Evolutionary conservation across 768 basidiomycete genomes (phyloP), one percentile per base, ranked within the genome.

Genomic region (Infundibulicybe gibba): DNA sequence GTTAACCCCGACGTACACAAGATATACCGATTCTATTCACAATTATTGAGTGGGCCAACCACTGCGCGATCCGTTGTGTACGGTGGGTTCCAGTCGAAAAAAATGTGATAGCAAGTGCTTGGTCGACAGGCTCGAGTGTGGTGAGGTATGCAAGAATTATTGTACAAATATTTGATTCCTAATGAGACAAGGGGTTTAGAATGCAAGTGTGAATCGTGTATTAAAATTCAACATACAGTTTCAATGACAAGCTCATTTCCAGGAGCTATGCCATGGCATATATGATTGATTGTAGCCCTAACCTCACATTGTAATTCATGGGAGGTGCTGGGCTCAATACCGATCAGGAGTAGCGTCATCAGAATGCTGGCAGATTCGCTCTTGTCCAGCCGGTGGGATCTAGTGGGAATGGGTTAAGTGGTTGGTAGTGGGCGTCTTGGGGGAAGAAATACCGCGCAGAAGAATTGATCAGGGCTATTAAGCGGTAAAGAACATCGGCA

Each of bases 61-160:
- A 76, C 41, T 77, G 74, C 14, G 81, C 79, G 40, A 90, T 76
- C 12, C 77, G 76, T 41, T 68, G 67, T 32, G 76, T 69, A 16
- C 70, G 71, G 10, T 70, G 69, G 21, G 76, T 72, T 11, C 80
- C 80, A 43, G 67, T 67, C 6, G 72, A 70, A 16, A 90, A 65
- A 42, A 81, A 64, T 3, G 73, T 71, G 14, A 85, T 42, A 5
- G 83, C 53, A 40, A 66, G 65, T 2, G 72, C 68, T 57, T 81
- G 79, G 53, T 82, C 80, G 41, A 68, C 51, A 9, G 79, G 70
- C 9, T 68, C 61, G 41, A 82, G 61, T 11, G 59, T 56, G 13
- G 51, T 62, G 6, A 72, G 57, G 47, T 76, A 71, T 13, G 56
- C 47, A 5, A 81, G 51, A 4, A 83, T 49, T 47, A 69, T 78